phyloP scores from a whole-genome alignment of 768 basidiomycete species.

The Pulveroboletus sp. region DNA sequence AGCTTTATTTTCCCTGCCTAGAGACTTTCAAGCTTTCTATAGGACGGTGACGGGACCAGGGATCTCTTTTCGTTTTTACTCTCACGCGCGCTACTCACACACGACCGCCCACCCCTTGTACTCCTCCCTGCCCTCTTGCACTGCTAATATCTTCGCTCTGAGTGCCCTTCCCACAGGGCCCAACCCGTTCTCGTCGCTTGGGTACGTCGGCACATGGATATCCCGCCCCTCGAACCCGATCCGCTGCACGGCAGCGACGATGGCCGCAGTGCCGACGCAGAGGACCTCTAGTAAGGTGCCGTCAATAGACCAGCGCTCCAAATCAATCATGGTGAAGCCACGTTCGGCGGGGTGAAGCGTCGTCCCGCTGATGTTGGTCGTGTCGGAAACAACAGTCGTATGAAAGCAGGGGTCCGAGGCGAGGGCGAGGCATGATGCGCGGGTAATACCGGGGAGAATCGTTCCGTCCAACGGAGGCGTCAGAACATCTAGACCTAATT shows the following conservation, averaged over 20 bases:
- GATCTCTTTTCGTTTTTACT: neutral
- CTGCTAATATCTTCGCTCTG: slow-evolving; percentile 66
- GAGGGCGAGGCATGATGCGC: slow-evolving; percentile 76
- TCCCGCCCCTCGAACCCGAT: slow-evolving; percentile 71
- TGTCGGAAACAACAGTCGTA: neutral
- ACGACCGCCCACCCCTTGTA: slow-evolving; percentile 64
- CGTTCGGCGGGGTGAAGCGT: slow-evolving; percentile 49
- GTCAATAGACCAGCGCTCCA: slow-evolving; percentile 50
- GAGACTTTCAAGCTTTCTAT: no score
- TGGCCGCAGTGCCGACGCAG: slow-evolving; percentile 78
- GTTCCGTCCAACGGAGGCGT: slow-evolving; percentile 90
- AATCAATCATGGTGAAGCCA: slow-evolving; percentile 52
- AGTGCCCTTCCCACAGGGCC: slow-evolving; percentile 64
- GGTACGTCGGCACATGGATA: slow-evolving; percentile 55
- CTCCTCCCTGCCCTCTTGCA: slow-evolving; percentile 63
- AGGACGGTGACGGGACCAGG: no score
- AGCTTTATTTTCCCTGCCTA: no score
- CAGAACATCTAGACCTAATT: slow-evolving; percentile 60
- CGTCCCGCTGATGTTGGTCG: neutral
- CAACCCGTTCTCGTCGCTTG: slow-evolving; percentile 31
- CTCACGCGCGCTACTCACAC: slow-evolving; percentile 5
- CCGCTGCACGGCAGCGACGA: slow-evolving; percentile 65
- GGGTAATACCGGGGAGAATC: slow-evolving; percentile 89
- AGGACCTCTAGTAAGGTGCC: slow-evolving; percentile 78
- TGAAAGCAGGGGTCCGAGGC: slow-evolving; percentile 55